Evolutionary conservation across 2,329 filamentous ascomycete species (phyloP).

Genomic region (Exserohilum turcica): DNA sequence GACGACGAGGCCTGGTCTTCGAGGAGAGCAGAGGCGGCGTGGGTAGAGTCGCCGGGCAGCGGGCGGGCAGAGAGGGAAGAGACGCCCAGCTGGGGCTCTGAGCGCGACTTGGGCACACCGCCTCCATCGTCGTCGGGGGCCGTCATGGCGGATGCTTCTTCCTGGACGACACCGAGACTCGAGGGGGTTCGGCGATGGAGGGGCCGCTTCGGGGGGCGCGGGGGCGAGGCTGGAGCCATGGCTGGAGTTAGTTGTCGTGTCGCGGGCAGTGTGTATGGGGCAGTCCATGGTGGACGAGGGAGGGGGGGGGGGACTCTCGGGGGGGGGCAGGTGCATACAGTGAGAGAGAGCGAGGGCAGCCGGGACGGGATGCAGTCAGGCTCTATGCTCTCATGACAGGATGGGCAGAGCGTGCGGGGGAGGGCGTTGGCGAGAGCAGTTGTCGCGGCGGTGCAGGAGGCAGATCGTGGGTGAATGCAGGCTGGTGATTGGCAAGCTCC

Average conservation of each 20-base stretch:
- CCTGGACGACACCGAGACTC: constrained; percentile 36
- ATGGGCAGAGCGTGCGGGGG: constrained; percentile 21
- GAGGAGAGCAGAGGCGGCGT: constrained; percentile 34
- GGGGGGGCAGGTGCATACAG: constrained; percentile 27
- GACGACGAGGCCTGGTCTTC: constrained; percentile 54
- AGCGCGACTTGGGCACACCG: constrained; percentile 28
- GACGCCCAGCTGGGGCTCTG: constrained; percentile 39
- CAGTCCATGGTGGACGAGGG: constrained; percentile 12
- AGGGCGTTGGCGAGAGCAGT: constrained; percentile 1
- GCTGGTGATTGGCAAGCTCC: constrained; percentile 39
- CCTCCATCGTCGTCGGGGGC: constrained; percentile 24
- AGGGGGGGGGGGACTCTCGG: neutral
- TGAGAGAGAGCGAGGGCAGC: constrained; percentile 14
- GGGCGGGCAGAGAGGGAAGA: constrained; percentile 32
- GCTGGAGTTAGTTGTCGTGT: constrained; percentile 32
- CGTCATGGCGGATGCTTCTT: constrained; percentile 38
- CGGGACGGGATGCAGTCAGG: constrained; percentile 17
- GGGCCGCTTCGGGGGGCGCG: constrained; percentile 25
- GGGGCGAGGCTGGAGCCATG: constrained; percentile 41
- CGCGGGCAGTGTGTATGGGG: neutral
- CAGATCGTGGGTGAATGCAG: constrained; percentile 35
- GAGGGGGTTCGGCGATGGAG: constrained; percentile 40
- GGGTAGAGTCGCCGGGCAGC: constrained; percentile 33
- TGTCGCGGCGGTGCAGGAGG: constrained; percentile 4
- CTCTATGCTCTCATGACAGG: constrained; percentile 36